A percentile compares a stretch with the other conserved stretches of the same genome.
Evolutionary conservation across 306 rosid genomes (phyloP).

Genomic region (Acmispon strigosus): DNA sequence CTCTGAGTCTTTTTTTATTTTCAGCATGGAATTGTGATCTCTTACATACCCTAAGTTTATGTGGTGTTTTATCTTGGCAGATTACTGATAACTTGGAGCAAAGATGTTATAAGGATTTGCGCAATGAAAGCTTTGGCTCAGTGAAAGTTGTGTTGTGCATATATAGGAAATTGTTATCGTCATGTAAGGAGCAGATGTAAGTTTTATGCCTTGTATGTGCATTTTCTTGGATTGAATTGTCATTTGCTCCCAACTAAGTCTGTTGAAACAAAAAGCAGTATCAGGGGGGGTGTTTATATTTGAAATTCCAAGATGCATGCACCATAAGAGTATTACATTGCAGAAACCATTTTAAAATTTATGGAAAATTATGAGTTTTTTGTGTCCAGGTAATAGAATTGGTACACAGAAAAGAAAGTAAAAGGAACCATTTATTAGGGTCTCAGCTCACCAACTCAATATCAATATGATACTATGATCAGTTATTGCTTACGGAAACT

Average conservation of each 20-base stretch:
- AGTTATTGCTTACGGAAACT: too few species aligned
- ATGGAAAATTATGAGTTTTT: conserved; percentile 4
- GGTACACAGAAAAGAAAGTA: too few species aligned
- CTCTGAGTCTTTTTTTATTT: conserved; percentile 1
- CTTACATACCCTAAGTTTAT: conserved; percentile 12
- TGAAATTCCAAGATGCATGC: not conserved
- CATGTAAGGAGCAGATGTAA: conserved; percentile 86
- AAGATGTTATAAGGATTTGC: conserved; percentile 83
- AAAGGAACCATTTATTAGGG: too few species aligned
- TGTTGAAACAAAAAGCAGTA: conserved; percentile 3
- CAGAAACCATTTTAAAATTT: conserved; percentile 12
- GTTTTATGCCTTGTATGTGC: conserved; percentile 27
- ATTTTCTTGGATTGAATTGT: conserved; percentile 5
- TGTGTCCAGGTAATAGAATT: not conserved
- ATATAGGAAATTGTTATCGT: conserved; percentile 59
- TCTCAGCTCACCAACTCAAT: too few species aligned
- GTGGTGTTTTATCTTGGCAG: conserved; percentile 40
- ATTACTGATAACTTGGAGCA: conserved; percentile 73
- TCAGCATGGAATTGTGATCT: conserved; percentile 6
- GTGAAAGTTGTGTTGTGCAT: conserved; percentile 64
- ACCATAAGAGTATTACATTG: conserved; percentile 9
- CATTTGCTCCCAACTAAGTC: conserved; percentile 8
- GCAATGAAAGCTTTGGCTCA: conserved; percentile 66
- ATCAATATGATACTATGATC: too few species aligned
- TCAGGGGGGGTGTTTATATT: conserved; percentile 1